phyloP scores from a whole-genome alignment of 768 basidiomycete species.

The Cyathus striatus region DNA sequence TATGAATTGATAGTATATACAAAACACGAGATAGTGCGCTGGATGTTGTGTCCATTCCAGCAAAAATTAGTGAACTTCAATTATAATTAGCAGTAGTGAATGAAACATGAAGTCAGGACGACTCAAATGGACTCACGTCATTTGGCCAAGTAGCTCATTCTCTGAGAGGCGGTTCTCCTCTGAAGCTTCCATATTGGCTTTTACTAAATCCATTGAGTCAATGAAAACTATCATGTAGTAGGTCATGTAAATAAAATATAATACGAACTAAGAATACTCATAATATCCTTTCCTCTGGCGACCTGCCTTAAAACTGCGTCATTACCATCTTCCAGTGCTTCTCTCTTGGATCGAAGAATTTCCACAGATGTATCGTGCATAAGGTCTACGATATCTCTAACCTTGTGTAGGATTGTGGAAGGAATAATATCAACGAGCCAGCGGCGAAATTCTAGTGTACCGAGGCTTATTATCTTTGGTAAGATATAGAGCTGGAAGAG shows the following conservation, averaged over 20 bases:
- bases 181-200: slow-evolving; percentile 18
- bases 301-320: slow-evolving; percentile 22
- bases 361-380: slow-evolving; percentile 28
- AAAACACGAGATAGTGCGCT: slow-evolving; percentile 22
- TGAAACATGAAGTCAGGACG: neutral
- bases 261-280: slow-evolving; percentile 37
- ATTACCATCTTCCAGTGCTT: slow-evolving; percentile 25
- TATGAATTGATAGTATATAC: slow-evolving; percentile 18
- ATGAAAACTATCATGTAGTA: too few species aligned
- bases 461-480: slow-evolving; percentile 14
- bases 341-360: slow-evolving; percentile 31
- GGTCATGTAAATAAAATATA: too few species aligned
- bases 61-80: slow-evolving; percentile 23
- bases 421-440: slow-evolving; percentile 27
- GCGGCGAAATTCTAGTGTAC: slow-evolving; percentile 23
- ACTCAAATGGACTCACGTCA: slow-evolving; percentile 2
- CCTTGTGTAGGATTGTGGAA: slow-evolving; percentile 17
- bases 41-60: slow-evolving; percentile 29
- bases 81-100: neutral
- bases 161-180: slow-evolving; percentile 14
- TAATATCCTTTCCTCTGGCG: slow-evolving; percentile 36
- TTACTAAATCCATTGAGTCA: slow-evolving; percentile 17
- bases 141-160: slow-evolving; percentile 24
- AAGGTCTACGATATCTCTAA: slow-evolving; percentile 27
- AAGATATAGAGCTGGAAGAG: slow-evolving; percentile 8